Evolutionary conservation across 2,329 filamentous ascomycete species (phyloP), one percentile per base, ranked within the genome.

Genomic region (Botryotinia globosa): DNA sequence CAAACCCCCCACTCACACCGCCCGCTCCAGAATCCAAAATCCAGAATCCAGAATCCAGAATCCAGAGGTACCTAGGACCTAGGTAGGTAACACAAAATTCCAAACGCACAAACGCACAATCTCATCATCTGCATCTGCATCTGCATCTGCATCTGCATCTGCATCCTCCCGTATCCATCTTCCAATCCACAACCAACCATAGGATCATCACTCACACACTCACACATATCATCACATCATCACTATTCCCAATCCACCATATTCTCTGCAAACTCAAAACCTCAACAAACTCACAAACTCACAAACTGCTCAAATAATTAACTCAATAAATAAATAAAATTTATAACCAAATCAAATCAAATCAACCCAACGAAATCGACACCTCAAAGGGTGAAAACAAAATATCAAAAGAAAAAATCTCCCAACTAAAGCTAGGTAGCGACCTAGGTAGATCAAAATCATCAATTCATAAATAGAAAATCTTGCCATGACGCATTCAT

Each of bases 381-480:
- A 22, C 6, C 45, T 16, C 9, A 51, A 51, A 51, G 12, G 25
- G 12, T 14, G 10, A 51, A 51, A 51, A n/a, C 9, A 51, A n/a
- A 54, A 54, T 6, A 16, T 8, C 16, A 54, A 56, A 56, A 56
- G 29, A 51, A 56, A 56, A 56, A 51, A 51, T 6, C 12, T 56
- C n/a, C 51, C 51, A 48, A 29, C 29, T 18, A 34, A 65, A 65
- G 20, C 42, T n/a, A 42, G 39, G 39, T 16, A n/a, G n/a, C n/a
- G n/a, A n/a, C n/a, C n/a, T n/a, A 66, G 32, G 48, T 51, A 56
- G n/a, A 56, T 56, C 51, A 29, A 56, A 18, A 29, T 67, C 65
- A 67, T 67, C 65, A 67, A 67, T 42, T 67, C 65, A 32, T 67
- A 42, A 67, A 56, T 56, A 29, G 34, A 25, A 48, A 25, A 20